These are phyloP conservation scores for Fusarium burgessii DNA, from an alignment of 2,329 filamentous ascomycete species.

Conservation along the genomic window DNA sequence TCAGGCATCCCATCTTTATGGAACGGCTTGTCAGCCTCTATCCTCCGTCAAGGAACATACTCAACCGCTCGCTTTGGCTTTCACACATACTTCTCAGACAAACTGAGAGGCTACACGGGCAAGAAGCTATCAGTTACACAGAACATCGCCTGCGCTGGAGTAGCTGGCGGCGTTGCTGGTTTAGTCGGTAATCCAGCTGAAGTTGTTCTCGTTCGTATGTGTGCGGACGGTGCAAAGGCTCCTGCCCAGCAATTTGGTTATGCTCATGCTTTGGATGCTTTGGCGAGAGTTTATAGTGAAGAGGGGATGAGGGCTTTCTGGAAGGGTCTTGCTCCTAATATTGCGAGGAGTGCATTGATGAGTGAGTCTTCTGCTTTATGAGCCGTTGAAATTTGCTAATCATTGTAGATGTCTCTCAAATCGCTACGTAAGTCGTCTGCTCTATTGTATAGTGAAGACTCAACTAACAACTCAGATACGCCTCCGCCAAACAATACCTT, in stretches of 20 bases:
- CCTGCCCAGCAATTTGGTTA: constrained; percentile 53
- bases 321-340: constrained; percentile 55
- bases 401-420: constrained; percentile 56
- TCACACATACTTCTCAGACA: constrained; percentile 53
- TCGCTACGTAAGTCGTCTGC: constrained; percentile 53
- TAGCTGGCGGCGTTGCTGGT: constrained; percentile 57
- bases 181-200: constrained; percentile 61
- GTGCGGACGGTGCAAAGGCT: constrained; percentile 57
- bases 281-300: constrained; percentile 46
- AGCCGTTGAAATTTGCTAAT: constrained; percentile 19
- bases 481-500: constrained; percentile 52
- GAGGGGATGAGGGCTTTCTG: constrained; percentile 55
- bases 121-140: constrained; percentile 49
- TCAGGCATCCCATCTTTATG: constrained; percentile 57
- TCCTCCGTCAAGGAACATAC: constrained; percentile 59
- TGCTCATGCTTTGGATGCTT: constrained; percentile 53
- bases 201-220: constrained; percentile 59
- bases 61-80: constrained; percentile 60
- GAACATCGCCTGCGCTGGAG: constrained; percentile 55
- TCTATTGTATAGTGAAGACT: neutral
- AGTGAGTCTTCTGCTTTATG: constrained; percentile 46
- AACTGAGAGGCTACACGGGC: constrained; percentile 45
- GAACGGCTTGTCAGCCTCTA: constrained; percentile 58
- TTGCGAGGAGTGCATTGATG: constrained; percentile 59
- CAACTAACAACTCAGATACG: constrained; percentile 45